These are phyloP conservation scores for Trichophyton benhamiae DNA, from an alignment of 2,329 filamentous ascomycete genomes.

Conservation along the genomic window DNA sequence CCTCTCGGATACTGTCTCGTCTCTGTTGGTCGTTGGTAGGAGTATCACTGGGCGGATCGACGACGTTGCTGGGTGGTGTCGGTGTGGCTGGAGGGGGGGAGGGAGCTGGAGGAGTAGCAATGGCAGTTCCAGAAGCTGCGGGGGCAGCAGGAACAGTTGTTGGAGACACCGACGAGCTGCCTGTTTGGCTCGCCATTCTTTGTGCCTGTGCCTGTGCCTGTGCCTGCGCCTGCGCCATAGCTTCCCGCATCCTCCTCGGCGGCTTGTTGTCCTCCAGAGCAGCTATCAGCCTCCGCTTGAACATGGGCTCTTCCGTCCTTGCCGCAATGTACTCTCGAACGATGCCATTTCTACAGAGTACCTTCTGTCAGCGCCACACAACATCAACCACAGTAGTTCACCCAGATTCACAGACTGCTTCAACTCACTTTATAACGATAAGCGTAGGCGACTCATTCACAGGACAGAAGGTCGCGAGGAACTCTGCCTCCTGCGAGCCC, in stretches of 20 bases:
- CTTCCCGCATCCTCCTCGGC: conserved; percentile 1
- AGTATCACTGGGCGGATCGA: background rate
- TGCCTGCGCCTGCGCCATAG: background rate
- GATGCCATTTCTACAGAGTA: conserved; percentile 50
- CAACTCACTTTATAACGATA: conserved; percentile 48
- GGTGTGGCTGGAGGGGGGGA: background rate
- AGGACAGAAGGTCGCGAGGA: conserved; percentile 70
- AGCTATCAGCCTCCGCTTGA: conserved; percentile 44
- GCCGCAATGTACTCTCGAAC: conserved; percentile 63
- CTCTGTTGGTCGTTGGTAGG: background rate
- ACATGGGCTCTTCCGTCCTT: conserved; percentile 53
- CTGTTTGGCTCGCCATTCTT: background rate
- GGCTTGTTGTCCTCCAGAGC: conserved; percentile 25
- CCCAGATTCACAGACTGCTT: background rate
- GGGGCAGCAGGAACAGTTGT: background rate
- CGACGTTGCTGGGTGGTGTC: background rate
- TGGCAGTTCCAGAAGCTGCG: background rate
- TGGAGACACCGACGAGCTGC: background rate
- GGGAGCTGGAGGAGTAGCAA: background rate
- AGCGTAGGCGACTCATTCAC: conserved; percentile 66
- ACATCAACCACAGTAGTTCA: background rate
- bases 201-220: too few species aligned
- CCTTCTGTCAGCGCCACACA: background rate
- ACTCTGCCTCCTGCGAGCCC: conserved; percentile 68
- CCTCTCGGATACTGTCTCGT: background rate